Conservation (phyloP, 768 basidiomycete species). For the Heimioporus sp. region DNA sequence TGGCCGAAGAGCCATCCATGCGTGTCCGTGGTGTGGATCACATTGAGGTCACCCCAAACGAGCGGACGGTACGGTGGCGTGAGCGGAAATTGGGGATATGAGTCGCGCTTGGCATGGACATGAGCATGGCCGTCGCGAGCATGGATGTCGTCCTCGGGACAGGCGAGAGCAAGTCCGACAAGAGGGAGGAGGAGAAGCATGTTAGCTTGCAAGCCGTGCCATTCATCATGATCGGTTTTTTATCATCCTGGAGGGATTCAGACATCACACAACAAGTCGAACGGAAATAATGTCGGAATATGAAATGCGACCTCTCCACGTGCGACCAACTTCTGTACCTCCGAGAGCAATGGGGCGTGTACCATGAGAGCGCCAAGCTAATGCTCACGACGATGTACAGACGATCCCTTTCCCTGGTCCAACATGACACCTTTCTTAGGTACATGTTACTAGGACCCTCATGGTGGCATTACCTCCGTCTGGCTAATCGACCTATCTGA, state of each 20-base stretch:
- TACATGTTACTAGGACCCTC: too few species aligned
- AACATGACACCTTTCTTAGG: too few species aligned
- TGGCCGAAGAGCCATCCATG: slow-evolving; percentile 85
- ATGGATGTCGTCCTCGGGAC: slow-evolving; percentile 14
- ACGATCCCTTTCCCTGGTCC: too few species aligned
- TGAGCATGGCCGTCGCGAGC: slow-evolving; percentile 33
- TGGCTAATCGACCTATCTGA: too few species aligned
- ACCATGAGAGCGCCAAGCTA: too few species aligned
- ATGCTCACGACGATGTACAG: too few species aligned
- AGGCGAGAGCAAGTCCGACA: slow-evolving; percentile 20
- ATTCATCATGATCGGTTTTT: not conserved
- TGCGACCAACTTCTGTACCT: too few species aligned
- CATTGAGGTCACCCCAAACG: slow-evolving; percentile 87
- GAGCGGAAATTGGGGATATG: slow-evolving; percentile 40
- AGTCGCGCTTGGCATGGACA: slow-evolving; percentile 34
- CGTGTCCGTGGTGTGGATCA: slow-evolving; percentile 84
- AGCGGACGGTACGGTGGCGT: slow-evolving; percentile 63
- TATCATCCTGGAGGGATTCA: not conserved
- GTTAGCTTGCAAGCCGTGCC: not conserved
- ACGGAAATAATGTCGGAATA: too few species aligned
- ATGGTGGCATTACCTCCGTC: too few species aligned
- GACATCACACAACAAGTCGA: not conserved
- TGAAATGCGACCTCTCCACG: too few species aligned
- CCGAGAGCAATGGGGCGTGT: too few species aligned
- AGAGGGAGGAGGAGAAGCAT: slow-evolving; percentile 18